Percentiles rank a stretch among this genome's conserved stretches.
These are phyloP conservation scores for Cyanodermella asteris DNA, from an alignment of 2,329 filamentous ascomycete species.

Conservation along the genomic window DNA sequence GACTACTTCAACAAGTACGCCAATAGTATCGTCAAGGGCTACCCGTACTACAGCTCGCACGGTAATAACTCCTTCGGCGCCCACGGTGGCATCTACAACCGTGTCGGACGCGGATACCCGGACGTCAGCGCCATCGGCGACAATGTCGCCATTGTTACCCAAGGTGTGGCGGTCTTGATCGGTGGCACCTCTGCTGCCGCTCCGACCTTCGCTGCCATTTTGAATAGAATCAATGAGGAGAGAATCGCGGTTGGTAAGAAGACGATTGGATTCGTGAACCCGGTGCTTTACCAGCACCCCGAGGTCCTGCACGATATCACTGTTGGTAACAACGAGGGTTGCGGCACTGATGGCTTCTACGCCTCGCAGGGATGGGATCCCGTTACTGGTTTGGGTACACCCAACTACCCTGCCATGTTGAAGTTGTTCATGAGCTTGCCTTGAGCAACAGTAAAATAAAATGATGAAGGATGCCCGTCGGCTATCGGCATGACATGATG, in stretches of 20 bases:
- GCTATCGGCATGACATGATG: too few relatives aligned
- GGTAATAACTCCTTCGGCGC: constrained; percentile 15
- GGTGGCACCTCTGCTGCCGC: constrained; percentile 30
- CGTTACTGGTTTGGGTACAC: constrained; percentile 16
- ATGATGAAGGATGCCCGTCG: too few relatives aligned
- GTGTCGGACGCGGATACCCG: constrained; percentile 23
- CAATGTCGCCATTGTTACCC: constrained; percentile 20
- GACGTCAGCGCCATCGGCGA: constrained; percentile 25
- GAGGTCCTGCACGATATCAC: constrained; percentile 18
- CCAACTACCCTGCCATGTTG: constrained; percentile 13
- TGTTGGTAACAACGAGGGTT: constrained; percentile 17
- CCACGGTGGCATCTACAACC: constrained; percentile 24
- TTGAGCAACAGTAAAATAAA: too few relatives aligned
- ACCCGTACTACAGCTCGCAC: constrained; percentile 17
- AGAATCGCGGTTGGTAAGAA: constrained; percentile 15
- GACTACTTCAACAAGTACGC: constrained; percentile 16
- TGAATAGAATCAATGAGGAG: constrained; percentile 25
- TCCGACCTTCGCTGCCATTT: constrained; percentile 25
- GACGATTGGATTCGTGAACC: constrained; percentile 21
- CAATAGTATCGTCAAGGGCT: constrained; percentile 14
- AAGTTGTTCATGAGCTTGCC: constrained; percentile 12
- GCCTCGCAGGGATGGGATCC: constrained; percentile 14
- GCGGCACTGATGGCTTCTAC: constrained; percentile 10
- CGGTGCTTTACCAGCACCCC: constrained; percentile 21
- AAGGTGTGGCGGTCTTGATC: constrained; percentile 20